A percentile compares a stretch with the other conserved stretches of the same genome.
Evolutionary conservation across 192 early-diverging fungal genomes (phyloP).

Genomic region (Gryganskiella cystojenkinii): DNA sequence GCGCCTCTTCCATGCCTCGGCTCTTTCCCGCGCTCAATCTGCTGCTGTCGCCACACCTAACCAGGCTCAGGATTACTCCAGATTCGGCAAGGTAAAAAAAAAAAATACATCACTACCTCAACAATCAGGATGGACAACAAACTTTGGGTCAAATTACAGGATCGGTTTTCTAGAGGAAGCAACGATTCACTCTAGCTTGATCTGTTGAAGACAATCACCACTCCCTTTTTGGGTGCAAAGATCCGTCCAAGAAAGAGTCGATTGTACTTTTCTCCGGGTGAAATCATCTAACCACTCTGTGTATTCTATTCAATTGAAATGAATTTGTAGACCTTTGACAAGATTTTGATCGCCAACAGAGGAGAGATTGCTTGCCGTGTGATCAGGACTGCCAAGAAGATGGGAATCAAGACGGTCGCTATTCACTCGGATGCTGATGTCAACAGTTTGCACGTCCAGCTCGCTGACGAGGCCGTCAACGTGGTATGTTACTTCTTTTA

Average conservation of each 20-base stretch:
- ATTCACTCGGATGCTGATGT: constrained; percentile 95
- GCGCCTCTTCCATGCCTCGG: constrained; percentile 47
- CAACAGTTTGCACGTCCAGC: constrained; percentile 84
- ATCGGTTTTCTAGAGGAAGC: no score
- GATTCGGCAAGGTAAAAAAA: constrained; percentile 46
- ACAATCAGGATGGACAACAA: no score
- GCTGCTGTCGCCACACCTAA: constrained; percentile 23
- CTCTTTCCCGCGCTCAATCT: constrained; percentile 11
- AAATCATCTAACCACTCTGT: no score
- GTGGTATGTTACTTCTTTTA: constrained; percentile 56
- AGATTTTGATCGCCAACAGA: constrained; percentile 94
- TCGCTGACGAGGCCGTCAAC: constrained; percentile 89
- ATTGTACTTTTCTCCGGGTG: no score
- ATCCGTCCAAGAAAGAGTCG: no score
- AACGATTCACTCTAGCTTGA: no score
- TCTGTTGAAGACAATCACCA: no score
- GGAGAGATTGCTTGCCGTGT: constrained; percentile 97
- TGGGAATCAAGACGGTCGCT: constrained; percentile 96
- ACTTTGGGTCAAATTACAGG: no score
- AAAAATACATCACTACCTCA: background rate
- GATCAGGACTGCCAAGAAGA: constrained; percentile 89
- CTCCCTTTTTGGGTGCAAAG: no score
- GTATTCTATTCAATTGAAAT: background rate
- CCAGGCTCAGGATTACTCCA: constrained; percentile 43
- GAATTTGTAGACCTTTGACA: constrained; percentile 78